phyloP scores from a whole-genome alignment of 2,329 filamentous ascomycete species.

The Verticillium albo-atrum region DNA sequence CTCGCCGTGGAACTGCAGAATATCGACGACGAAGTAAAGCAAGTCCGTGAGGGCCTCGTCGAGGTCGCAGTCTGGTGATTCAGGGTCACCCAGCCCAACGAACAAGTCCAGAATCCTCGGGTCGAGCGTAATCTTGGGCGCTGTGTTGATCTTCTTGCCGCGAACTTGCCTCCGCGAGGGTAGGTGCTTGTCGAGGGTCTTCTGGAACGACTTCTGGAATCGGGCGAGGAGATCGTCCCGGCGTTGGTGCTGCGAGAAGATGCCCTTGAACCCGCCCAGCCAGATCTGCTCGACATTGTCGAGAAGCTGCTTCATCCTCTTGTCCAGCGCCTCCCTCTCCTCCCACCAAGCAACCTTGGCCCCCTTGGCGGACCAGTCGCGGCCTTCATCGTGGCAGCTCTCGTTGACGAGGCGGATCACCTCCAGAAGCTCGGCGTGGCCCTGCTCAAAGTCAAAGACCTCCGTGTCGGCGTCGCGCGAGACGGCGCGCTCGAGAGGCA shows the following conservation, averaged over 20 bases:
- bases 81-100: conserved; percentile 73
- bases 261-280: conserved; percentile 90
- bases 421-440: conserved; percentile 72
- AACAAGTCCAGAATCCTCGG: conserved; percentile 78
- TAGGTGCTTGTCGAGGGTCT: conserved; percentile 76
- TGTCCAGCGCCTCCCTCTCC: conserved; percentile 75
- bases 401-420: conserved; percentile 80
- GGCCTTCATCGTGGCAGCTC: conserved; percentile 66
- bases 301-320: conserved; percentile 70
- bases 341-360: conserved; percentile 86
- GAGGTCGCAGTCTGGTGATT: conserved; percentile 63
- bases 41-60: conserved; percentile 90
- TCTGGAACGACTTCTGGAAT: conserved; percentile 75
- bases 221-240: conserved; percentile 61
- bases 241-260: conserved; percentile 74
- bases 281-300: conserved; percentile 87
- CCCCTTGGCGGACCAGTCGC: conserved; percentile 68
- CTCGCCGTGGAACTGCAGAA: conserved; percentile 94
- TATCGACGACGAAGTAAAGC: conserved; percentile 93
- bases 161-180: conserved; percentile 70
- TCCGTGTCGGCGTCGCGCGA: conserved; percentile 74
- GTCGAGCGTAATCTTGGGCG: conserved; percentile 44
- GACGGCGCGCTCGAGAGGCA: conserved; percentile 79
- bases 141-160: conserved; percentile 45
- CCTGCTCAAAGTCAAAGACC: conserved; percentile 78